A percentile compares a stretch with the other conserved stretches of the same genome.
These are phyloP conservation scores for Monosporascus sp. DNA, from an alignment of 2,329 filamentous ascomycete species.

Conservation along the genomic window DNA sequence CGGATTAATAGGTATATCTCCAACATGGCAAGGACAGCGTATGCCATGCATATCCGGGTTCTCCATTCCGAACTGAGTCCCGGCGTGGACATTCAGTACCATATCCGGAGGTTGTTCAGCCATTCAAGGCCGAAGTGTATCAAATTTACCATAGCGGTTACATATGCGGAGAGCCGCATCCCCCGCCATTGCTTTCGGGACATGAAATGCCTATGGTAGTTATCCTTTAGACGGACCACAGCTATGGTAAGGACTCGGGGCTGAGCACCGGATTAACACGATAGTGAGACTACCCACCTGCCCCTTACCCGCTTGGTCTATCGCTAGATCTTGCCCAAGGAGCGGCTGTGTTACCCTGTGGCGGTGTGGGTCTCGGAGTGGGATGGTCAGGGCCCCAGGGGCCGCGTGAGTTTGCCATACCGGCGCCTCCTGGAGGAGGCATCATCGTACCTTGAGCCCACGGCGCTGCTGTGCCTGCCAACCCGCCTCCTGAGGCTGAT, in stretches of 20 bases:
- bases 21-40: too few relatives aligned
- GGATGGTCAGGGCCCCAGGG: conserved; percentile 17
- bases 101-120: too few relatives aligned
- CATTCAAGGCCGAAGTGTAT: too few relatives aligned
- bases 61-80: too few relatives aligned
- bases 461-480: conserved; percentile 35
- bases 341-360: conserved; percentile 12
- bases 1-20: too few relatives aligned
- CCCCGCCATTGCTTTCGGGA: too few relatives aligned
- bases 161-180: too few relatives aligned
- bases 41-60: too few relatives aligned
- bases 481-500: conserved; percentile 13
- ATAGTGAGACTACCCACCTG: neutral
- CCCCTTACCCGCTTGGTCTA: conserved; percentile 19
- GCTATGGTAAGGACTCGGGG: neutral
- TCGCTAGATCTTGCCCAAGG: conserved; percentile 24
- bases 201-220: too few relatives aligned
- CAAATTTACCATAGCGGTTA: too few relatives aligned
- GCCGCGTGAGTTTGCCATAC: conserved; percentile 22
- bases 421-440: conserved; percentile 28
- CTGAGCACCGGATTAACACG: neutral
- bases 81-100: too few relatives aligned
- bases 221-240: neutral
- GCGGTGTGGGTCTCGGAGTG: conserved; percentile 13
- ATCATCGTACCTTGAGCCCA: conserved; percentile 40